Conservation (phyloP, 2,329 filamentous ascomycete species). For the Xylariales sp. region DNA sequence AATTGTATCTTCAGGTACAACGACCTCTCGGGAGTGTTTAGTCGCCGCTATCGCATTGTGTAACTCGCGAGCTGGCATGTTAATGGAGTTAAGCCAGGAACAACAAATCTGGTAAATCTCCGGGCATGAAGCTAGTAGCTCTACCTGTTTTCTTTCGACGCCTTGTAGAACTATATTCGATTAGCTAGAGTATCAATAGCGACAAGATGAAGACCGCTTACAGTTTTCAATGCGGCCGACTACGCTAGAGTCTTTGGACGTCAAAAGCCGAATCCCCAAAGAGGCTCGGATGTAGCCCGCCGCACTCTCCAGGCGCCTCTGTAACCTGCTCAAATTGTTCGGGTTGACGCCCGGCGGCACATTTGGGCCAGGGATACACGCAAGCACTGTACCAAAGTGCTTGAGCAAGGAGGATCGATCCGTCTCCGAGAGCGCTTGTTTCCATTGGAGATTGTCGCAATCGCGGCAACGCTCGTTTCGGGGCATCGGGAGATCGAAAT, state of each 20-base stretch:
- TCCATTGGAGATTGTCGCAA: conserved; percentile 42
- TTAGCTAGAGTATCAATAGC: conserved; percentile 25
- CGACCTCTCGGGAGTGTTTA: background rate
- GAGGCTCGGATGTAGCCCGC: conserved; percentile 40
- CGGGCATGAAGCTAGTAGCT: conserved; percentile 37
- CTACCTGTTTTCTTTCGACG: conserved; percentile 37
- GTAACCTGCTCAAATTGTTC: conserved; percentile 24
- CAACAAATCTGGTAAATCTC: conserved; percentile 35
- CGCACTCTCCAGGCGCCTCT: conserved; percentile 33
- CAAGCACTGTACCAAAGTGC: conserved; percentile 20
- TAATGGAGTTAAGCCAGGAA: conserved; percentile 41
- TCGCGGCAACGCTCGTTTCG: conserved; percentile 44
- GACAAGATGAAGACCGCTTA: conserved; percentile 29
- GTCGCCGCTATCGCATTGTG: conserved; percentile 2
- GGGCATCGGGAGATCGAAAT: conserved; percentile 39
- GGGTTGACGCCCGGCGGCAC: conserved; percentile 40
- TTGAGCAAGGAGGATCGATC: conserved; percentile 22
- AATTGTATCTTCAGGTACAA: background rate
- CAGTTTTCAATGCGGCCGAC: conserved; percentile 29
- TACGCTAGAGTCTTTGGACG: background rate
- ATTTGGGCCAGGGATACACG: conserved; percentile 38
- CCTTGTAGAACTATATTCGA: conserved; percentile 39
- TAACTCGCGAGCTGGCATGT: conserved; percentile 33
- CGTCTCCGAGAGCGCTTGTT: conserved; percentile 13
- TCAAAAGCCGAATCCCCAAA: conserved; percentile 29